Evolutionary conservation across 768 basidiomycete genomes (phyloP), one percentile per base, ranked within the genome.

Genomic region (Russula sp.): DNA sequence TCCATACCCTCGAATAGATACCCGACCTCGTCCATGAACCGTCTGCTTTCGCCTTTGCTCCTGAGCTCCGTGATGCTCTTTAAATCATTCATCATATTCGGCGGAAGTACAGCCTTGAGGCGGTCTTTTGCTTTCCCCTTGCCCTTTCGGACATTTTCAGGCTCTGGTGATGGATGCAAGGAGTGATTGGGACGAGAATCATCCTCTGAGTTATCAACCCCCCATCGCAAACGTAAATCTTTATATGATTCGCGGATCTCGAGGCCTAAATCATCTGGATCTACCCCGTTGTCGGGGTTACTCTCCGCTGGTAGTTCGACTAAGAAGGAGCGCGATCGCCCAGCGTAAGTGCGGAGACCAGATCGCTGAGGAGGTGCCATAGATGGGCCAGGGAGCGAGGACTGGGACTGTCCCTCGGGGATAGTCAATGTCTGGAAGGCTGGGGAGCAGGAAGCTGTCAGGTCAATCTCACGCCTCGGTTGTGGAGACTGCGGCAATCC

Each of bases 1-100:
- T 83, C 82, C 73, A 93, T 79, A 0, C 91, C 89, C 71, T 93
- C 91, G 63, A 92, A 87, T 5, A 93, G 73, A 73, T 92, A 93
- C 0, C 91, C 91, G 3, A 91, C 81, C 68, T 92, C 90, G 63
- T 93, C 91, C 46, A 91, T 71, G 69, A 93, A 93, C 16, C 88
- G 76, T 64, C 90, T 77, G 57, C 78, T 85, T 73, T 93, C 89
- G 13, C 91, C 91, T 70, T 88, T 89, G 68, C 81, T 87, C 59
- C 90, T 75, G 42, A 93, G 76, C 65, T 93, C 90, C 0, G 88
- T 87, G 47, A 92, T 88, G 61, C 87, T 90, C 73, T 87, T 87
- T 52, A 89, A 69, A 38, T 87, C 85, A 65, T 89, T 88, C 77
- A 83, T 83, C 81, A 86, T 82, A 13, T 81, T 83, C 14, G 73